Conservation (phyloP, 352 stramenopile genomes). For the Phytophthora podocarpi region DNA sequence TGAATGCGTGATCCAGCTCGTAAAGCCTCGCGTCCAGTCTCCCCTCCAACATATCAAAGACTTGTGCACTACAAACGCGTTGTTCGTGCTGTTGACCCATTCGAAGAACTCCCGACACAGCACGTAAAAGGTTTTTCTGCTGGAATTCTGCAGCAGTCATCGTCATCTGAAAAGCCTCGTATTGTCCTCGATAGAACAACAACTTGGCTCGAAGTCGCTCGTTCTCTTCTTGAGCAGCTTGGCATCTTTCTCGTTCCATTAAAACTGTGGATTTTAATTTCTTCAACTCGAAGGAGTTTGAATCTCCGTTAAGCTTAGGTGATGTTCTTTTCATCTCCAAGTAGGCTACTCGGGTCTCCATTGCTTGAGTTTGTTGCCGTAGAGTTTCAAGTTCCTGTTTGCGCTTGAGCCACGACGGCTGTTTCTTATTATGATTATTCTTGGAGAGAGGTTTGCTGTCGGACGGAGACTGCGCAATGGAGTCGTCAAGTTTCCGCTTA, state of each 20-base stretch:
- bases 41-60: slow-evolving; percentile 24
- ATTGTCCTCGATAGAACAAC: not conserved
- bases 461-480: too few relatives aligned
- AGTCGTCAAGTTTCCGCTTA: not conserved
- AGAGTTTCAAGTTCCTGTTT: slow-evolving; percentile 20
- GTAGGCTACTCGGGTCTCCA: slow-evolving; percentile 11
- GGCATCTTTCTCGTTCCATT: slow-evolving; percentile 2
- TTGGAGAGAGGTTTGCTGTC: too few relatives aligned
- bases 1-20: not conserved
- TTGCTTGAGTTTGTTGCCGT: slow-evolving; percentile 6
- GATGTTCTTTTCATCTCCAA: slow-evolving; percentile 2
- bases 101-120: not conserved
- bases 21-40: slow-evolving; percentile 9
- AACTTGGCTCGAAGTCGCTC: slow-evolving; percentile 9
- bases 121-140: not conserved
- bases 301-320: not conserved
- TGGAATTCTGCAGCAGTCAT: not conserved
- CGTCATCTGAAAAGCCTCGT: not conserved
- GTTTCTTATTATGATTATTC: too few relatives aligned
- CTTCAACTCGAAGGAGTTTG: not conserved
- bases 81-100: not conserved
- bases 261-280: slow-evolving; percentile 9
- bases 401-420: slow-evolving; percentile 15
- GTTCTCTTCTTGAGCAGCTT: slow-evolving; percentile 4
- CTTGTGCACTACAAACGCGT: not conserved